These are phyloP conservation scores for Boletus vinaceobasis DNA, from an alignment of 768 basidiomycete genomes.

Conservation along the genomic window DNA sequence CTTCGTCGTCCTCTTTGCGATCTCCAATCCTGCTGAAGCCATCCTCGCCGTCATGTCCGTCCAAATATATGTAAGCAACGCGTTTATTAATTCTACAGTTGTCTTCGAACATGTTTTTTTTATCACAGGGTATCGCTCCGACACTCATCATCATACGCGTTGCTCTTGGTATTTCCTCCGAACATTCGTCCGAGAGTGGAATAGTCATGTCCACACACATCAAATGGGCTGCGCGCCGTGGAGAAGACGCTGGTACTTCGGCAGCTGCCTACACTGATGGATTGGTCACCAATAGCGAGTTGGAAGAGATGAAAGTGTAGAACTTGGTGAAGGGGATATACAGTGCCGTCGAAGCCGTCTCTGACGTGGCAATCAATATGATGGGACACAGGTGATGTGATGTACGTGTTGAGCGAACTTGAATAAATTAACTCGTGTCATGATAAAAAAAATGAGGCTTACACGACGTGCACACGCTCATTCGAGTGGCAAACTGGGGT, in stretches of 20 bases:
- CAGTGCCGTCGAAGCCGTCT: too few species aligned
- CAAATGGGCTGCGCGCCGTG: constrained; percentile 18
- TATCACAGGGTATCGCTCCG: constrained; percentile 32
- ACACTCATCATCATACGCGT: constrained; percentile 37
- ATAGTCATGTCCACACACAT: constrained; percentile 21
- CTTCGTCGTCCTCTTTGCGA: constrained; percentile 39
- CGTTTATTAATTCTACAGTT: not conserved
- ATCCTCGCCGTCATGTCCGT: constrained; percentile 36
- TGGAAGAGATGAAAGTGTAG: too few species aligned
- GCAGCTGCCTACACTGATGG: too few species aligned
- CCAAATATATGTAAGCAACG: constrained; percentile 39
- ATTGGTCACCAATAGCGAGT: too few species aligned
- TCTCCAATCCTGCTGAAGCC: constrained; percentile 32
- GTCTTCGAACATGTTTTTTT: not conserved
- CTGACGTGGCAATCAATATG: too few species aligned
- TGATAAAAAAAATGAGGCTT: too few species aligned
- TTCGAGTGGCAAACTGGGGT: too few species aligned
- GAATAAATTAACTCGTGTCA: too few species aligned
- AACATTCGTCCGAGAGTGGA: constrained; percentile 19
- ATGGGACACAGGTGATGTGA: too few species aligned
- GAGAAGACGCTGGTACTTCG: constrained; percentile 8
- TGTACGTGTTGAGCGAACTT: too few species aligned
- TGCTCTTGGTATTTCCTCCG: constrained; percentile 29
- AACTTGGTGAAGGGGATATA: too few species aligned
- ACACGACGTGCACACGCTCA: too few species aligned